A percentile compares a stretch with the other conserved stretches of the same genome.
These are phyloP conservation scores for Calophaca sinica DNA, from an alignment of 306 rosid species.

Conservation along the genomic window DNA sequence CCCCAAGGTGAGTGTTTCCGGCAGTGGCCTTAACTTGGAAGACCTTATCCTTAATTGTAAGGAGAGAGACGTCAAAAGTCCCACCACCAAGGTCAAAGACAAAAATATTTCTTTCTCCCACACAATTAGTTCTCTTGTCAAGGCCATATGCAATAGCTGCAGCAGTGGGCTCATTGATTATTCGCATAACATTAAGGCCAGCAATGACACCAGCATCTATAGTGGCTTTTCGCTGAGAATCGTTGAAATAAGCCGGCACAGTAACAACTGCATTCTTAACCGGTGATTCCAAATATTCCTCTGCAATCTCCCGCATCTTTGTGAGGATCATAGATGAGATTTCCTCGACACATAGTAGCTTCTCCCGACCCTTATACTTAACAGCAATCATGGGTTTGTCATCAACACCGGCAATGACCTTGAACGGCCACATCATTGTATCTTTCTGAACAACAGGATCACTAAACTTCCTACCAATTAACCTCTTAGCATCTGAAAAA, in stretches of 20 bases:
- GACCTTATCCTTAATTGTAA: constrained; percentile 44
- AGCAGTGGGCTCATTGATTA: constrained; percentile 48
- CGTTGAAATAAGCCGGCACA: constrained; percentile 63
- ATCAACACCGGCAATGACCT: constrained; percentile 45
- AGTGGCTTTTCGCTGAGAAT: constrained; percentile 49
- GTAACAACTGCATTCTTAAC: constrained; percentile 62
- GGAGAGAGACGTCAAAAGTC: constrained; percentile 62
- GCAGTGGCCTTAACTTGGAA: constrained; percentile 5
- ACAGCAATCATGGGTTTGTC: constrained; percentile 62
- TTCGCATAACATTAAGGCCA: constrained; percentile 12
- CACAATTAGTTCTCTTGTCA: constrained; percentile 48
- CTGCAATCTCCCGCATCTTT: constrained; percentile 66
- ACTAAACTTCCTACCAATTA: constrained; percentile 55
- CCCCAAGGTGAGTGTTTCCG: constrained; percentile 40
- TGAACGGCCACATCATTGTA: constrained; percentile 58
- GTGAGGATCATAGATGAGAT: constrained; percentile 66
- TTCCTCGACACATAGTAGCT: constrained; percentile 52
- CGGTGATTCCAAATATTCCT: constrained; percentile 28
- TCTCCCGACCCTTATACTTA: constrained; percentile 54
- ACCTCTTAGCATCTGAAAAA: constrained; percentile 57
- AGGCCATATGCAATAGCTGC: constrained; percentile 66
- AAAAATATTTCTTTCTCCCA: constrained; percentile 40
- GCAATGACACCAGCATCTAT: constrained; percentile 37
- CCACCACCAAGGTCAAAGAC: constrained; percentile 48
- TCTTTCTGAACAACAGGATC: constrained; percentile 43